phyloP scores from a whole-genome alignment of 352 stramenopile genomes.

The Phytophthora brassicae region DNA sequence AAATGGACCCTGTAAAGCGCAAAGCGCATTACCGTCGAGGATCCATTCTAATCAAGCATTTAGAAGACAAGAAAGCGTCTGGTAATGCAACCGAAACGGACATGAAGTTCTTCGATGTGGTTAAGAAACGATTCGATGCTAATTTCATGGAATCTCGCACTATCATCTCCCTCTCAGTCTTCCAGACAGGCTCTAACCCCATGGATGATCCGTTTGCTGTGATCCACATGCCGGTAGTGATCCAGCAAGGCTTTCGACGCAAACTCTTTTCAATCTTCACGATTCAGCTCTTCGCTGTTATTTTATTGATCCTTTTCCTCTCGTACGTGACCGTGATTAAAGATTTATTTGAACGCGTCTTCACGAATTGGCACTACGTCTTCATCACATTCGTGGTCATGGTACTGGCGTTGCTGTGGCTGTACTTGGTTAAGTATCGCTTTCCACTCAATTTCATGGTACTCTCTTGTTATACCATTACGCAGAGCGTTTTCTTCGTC shows the following conservation, averaged over 20 bases:
- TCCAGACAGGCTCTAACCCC: conserved; percentile 70
- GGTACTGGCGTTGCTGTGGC: conserved; percentile 54
- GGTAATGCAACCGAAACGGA: conserved; percentile 67
- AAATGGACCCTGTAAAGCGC: conserved; percentile 39
- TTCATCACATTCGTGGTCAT: conserved; percentile 54
- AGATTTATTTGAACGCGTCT: conserved; percentile 32
- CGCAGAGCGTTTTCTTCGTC: conserved; percentile 62
- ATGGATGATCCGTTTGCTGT: conserved; percentile 74
- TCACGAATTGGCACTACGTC: conserved; percentile 54
- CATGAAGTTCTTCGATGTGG: conserved; percentile 81
- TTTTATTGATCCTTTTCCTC: conserved; percentile 45
- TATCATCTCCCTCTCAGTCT: conserved; percentile 78
- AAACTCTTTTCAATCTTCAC: conserved; percentile 77
- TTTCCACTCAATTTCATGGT: conserved; percentile 77
- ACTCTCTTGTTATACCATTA: conserved; percentile 55
- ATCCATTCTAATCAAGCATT: conserved; percentile 71
- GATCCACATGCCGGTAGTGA: conserved; percentile 67
- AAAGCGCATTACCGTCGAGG: conserved; percentile 67
- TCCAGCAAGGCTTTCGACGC: conserved; percentile 69
- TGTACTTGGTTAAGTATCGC: conserved; percentile 77
- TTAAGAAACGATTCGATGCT: conserved; percentile 70
- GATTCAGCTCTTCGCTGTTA: conserved; percentile 60
- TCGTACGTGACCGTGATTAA: conserved; percentile 35
- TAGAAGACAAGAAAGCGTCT: conserved; percentile 64
- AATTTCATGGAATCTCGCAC: conserved; percentile 75